A percentile compares a stretch with the other conserved stretches of the same genome.
phyloP scores from a whole-genome alignment of 805 yeast species.

The Candida ficus region DNA sequence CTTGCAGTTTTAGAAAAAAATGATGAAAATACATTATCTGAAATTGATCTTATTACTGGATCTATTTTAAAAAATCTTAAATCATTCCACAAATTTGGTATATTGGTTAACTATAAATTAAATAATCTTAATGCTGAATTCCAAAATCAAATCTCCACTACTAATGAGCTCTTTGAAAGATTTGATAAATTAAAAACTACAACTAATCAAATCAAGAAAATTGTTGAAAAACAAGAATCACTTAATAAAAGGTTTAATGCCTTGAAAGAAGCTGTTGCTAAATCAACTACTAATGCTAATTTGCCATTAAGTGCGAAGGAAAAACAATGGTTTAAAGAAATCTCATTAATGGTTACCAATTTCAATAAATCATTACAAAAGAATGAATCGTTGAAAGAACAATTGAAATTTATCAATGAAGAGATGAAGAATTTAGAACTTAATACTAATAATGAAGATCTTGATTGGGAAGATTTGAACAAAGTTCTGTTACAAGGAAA shows the following conservation, averaged over 20 bases:
- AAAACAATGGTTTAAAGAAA: conserved; percentile 40
- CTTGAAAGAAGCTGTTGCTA: conserved; percentile 25
- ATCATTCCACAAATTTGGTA: conserved; percentile 29
- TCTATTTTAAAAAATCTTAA: conserved; percentile 14
- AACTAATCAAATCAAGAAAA: conserved; percentile 16
- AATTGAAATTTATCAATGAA: conserved; percentile 24
- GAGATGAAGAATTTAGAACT: conserved; percentile 18
- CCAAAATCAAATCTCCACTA: conserved; percentile 32
- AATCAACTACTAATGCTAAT: conserved; percentile 13
- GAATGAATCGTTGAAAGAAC: conserved; percentile 24
- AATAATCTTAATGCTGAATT: conserved; percentile 37
- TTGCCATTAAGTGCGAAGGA: conserved; percentile 36
- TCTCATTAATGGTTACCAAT: conserved; percentile 27
- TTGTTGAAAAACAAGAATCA: conserved; percentile 28
- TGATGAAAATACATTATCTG: conserved; percentile 16
- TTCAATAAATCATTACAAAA: conserved; percentile 29
- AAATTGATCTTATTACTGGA: conserved; percentile 19
- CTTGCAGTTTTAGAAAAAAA: background rate
- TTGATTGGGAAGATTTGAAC: conserved; percentile 30
- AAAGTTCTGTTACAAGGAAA: conserved; percentile 29
- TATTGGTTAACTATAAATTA: conserved; percentile 32
- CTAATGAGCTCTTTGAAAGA: conserved; percentile 20
- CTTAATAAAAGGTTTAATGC: conserved; percentile 28
- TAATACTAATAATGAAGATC: conserved; percentile 3
- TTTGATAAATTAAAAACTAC: conserved; percentile 13